phyloP scores from a whole-genome alignment of 225 moss, liverwort and hornwort genomes.

The Neckera pumila region DNA sequence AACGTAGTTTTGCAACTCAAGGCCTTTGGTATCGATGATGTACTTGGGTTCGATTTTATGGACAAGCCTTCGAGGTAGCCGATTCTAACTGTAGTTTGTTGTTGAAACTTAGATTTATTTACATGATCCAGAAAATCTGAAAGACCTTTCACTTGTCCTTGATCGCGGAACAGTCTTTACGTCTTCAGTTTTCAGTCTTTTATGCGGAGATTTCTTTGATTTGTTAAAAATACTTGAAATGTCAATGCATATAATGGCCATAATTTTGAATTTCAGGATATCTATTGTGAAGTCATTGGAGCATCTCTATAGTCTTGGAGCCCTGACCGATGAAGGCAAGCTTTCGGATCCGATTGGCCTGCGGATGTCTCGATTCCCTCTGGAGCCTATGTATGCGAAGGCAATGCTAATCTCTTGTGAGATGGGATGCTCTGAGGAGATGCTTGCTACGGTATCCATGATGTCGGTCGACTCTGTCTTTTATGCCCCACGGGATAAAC shows the following conservation, averaged over 20 bases:
- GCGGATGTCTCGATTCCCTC: conserved; percentile 83
- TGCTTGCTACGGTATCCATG: conserved; percentile 91
- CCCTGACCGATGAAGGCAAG: conserved; percentile 80
- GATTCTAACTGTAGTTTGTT: neutral
- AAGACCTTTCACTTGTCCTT: neutral
- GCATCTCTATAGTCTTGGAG: conserved; percentile 86
- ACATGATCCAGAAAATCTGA: neutral
- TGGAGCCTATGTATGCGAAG: conserved; percentile 91
- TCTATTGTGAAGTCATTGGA: conserved; percentile 89
- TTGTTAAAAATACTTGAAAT: neutral
- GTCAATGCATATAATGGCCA: neutral
- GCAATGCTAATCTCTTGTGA: conserved; percentile 77
- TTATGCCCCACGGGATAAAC: conserved; percentile 81
- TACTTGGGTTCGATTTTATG: conserved; percentile 94
- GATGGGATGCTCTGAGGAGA: conserved; percentile 91
- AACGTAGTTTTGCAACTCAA: conserved; percentile 92
- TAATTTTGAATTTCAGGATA: conserved; percentile 45
- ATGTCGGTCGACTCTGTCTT: conserved; percentile 93
- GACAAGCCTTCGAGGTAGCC: conserved; percentile 86
- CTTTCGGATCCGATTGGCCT: conserved; percentile 72
- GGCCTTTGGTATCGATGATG: conserved; percentile 90
- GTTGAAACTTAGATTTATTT: neutral
- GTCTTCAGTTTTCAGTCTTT: neutral
- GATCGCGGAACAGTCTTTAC: neutral
- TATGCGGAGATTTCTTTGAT: neutral